phyloP scores from a whole-genome alignment of 2,329 filamentous ascomycete species.

The Setomelanomma holmii region DNA sequence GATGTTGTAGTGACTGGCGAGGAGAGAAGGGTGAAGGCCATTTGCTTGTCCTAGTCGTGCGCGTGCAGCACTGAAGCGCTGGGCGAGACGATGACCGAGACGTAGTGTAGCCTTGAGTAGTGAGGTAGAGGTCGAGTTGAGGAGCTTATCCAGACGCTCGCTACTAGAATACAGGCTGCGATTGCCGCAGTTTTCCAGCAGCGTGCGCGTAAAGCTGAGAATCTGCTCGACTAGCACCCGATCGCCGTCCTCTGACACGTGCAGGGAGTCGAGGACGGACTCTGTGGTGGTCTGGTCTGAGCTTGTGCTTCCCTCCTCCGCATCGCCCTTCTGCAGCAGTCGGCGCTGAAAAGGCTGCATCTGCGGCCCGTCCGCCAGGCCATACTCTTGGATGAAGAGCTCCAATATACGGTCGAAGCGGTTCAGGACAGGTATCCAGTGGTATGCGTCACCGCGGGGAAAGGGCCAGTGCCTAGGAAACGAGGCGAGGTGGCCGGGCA shows the following conservation, averaged over 20 bases:
- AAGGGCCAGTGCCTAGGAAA: slow-evolving; percentile 95
- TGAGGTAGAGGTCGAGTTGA: slow-evolving; percentile 84
- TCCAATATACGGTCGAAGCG: slow-evolving; percentile 91
- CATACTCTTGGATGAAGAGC: slow-evolving; percentile 80
- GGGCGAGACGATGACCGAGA: slow-evolving; percentile 83
- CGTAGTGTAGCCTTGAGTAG: slow-evolving; percentile 80
- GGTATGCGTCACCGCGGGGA: slow-evolving; percentile 92
- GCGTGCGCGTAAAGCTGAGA: slow-evolving; percentile 82
- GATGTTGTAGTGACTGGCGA: slow-evolving; percentile 82
- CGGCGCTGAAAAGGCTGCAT: slow-evolving; percentile 74
- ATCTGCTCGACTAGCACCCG: slow-evolving; percentile 79
- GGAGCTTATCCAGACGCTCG: slow-evolving; percentile 82
- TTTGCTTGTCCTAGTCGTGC: slow-evolving; percentile 73
- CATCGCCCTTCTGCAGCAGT: slow-evolving; percentile 67
- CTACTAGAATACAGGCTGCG: slow-evolving; percentile 96
- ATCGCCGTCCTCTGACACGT: slow-evolving; percentile 78
- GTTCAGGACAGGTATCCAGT: slow-evolving; percentile 96
- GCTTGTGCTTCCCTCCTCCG: slow-evolving; percentile 49
- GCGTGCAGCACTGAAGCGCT: slow-evolving; percentile 89
- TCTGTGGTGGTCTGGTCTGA: slow-evolving; percentile 53
- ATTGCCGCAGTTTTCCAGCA: slow-evolving; percentile 95
- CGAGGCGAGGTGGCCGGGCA: slow-evolving; percentile 76
- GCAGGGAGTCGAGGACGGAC: slow-evolving; percentile 59
- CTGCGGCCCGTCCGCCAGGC: slow-evolving; percentile 81
- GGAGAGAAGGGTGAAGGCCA: slow-evolving; percentile 73